Evolutionary conservation across 2,329 filamentous ascomycete genomes (phyloP).

Genomic region (Trichoderma atrobrunneum): DNA sequence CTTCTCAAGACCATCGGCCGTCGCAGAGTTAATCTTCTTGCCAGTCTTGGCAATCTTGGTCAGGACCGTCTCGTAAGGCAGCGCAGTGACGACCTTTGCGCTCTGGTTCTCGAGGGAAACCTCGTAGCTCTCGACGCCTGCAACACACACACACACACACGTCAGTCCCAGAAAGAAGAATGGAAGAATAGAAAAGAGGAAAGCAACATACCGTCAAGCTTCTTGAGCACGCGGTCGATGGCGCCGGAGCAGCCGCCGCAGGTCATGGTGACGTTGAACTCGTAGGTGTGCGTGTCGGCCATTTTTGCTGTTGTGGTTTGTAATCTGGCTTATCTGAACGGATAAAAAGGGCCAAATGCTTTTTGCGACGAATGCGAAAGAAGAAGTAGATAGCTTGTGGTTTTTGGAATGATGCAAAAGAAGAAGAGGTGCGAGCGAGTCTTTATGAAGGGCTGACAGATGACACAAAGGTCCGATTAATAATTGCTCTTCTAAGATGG

Average conservation of each 20-base stretch:
- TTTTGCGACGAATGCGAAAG: not conserved
- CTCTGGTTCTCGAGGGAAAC: slow-evolving; percentile 85
- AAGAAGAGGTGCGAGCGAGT: not conserved
- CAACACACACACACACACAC: not conserved
- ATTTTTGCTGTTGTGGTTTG: slow-evolving; percentile 43
- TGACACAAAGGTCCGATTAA: not conserved
- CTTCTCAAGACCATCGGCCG: slow-evolving; percentile 63
- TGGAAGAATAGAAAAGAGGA: not conserved
- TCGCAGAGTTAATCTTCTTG: slow-evolving; percentile 79
- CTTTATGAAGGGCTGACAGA: not conserved
- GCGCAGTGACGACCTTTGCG: slow-evolving; percentile 69
- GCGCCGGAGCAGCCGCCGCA: slow-evolving; percentile 96
- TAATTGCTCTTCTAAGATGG: slow-evolving; percentile 3
- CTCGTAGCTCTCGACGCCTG: slow-evolving; percentile 82
- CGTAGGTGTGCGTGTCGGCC: slow-evolving; percentile 82
- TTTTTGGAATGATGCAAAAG: not conserved
- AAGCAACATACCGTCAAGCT: slow-evolving; percentile 69
- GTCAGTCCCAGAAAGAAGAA: not conserved
- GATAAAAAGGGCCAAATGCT: not conserved
- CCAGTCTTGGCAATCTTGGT: slow-evolving; percentile 92
- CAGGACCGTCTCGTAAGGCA: slow-evolving; percentile 78
- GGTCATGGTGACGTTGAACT: slow-evolving; percentile 91
- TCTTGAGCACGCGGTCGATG: slow-evolving; percentile 86
- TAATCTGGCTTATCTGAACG: not conserved
- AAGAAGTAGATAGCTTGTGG: not conserved